Conservation (phyloP, 2,329 filamentous ascomycete genomes). For the Penicillium sp. region DNA sequence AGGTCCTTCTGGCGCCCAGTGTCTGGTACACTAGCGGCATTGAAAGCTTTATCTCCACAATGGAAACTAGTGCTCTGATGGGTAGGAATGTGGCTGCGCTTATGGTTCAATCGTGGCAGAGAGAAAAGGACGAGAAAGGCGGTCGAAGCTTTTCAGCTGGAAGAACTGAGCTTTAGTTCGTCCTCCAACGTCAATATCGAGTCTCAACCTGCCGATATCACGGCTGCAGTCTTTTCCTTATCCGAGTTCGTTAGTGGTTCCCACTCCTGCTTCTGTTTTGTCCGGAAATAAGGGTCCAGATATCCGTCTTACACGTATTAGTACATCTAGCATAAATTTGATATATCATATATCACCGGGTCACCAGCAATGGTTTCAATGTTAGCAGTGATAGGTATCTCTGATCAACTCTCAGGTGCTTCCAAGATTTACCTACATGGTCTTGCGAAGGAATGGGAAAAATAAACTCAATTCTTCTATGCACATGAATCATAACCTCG, state of each 20-base stretch:
- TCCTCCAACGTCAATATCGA: neutral
- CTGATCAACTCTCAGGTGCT: neutral
- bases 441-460: neutral
- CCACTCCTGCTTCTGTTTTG: neutral
- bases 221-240: neutral
- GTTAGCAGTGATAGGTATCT: too few species aligned
- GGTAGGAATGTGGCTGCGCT: constrained; percentile 64
- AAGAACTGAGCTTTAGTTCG: constrained; percentile 14
- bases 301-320: neutral
- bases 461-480: constrained; percentile 11
- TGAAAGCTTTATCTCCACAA: constrained; percentile 92
- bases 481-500: constrained; percentile 13
- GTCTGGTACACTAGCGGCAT: constrained; percentile 67
- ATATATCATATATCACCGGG: neutral
- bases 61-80: constrained; percentile 94
- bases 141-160: neutral
- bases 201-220: neutral
- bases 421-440: too few species aligned
- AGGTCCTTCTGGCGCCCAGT: constrained; percentile 61
- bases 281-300: neutral
- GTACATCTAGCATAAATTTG: neutral
- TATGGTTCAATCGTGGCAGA: constrained; percentile 56
- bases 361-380: neutral
- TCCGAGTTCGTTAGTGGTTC: neutral
- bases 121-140: constrained; percentile 7